Base-by-base conservation (phyloP, 768 basidiomycete genomes). In the Termitomyces sp. region DNA sequence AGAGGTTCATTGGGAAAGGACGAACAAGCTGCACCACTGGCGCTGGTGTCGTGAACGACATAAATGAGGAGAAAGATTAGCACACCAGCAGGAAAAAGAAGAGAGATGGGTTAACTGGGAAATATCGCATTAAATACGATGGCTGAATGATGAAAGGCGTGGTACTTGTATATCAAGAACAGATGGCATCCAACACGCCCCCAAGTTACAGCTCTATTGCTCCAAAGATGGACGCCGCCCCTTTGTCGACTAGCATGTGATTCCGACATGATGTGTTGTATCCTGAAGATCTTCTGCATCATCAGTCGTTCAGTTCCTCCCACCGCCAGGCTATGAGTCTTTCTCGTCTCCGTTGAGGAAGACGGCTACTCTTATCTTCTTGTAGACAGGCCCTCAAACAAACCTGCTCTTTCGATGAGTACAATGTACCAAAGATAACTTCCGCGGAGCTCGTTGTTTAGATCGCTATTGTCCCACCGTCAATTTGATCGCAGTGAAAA, bases 401-500 rank as follows among this genome's bases (percentile, higher is more conserved):
- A 79, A 54, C 91, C 93, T 1, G 90, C 89, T 0, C 84, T 0
- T 80, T 95, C 58, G 93, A 95, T 69, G 85, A 88, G 0, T 94
- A 79, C 68, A 89, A 93, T 63, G 82, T 92, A 0, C 68, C 79
- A 40, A 91, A 86, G 67, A 85, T 95, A 3, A 67, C 78, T 34
- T 81, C 76, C 0, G 84, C 82, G 93, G 89, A 2, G 71, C n/a
- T n/a, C n/a, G n/a, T n/a, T n/a, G n/a, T n/a, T n/a, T n/a, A 84
- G 43, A 34, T 8, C 71, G 74, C 96, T 3, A 95, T n/a, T n/a
- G n/a, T n/a, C n/a, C n/a, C n/a, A 97, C 72, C 93, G 94, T 71
- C 95, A 97, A 71, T 65, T 79, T 61, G 95, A 98, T 74, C 94
- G 94, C 69, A 87, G 86, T 62, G 91, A 91, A n/a, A 93, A 93